Conservation (phyloP, 441 rosid genomes). For the Euphorbia celastroides region DNA sequence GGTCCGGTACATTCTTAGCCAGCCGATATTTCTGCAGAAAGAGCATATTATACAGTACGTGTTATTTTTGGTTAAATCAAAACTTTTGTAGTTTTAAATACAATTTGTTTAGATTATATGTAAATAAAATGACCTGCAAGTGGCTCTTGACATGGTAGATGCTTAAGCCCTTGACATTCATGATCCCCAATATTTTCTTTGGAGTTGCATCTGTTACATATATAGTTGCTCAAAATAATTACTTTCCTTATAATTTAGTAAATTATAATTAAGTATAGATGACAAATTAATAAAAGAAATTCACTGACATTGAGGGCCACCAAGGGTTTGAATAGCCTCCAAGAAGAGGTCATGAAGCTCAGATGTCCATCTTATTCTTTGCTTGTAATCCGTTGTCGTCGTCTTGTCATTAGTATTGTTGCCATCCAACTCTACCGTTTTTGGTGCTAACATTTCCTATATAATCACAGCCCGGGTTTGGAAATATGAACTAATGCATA, state of each 20-base stretch:
- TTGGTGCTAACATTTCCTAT: too few species aligned
- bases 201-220: conserved; percentile 30
- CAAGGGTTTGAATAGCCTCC: conserved; percentile 34
- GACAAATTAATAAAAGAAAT: not conserved
- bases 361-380: conserved; percentile 32
- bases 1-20: conserved; percentile 21
- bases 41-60: not conserved
- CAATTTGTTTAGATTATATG: too few species aligned
- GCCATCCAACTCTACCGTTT: not conserved
- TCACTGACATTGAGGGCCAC: conserved; percentile 35
- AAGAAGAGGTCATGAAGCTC: conserved; percentile 40
- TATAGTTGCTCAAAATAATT: not conserved
- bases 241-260: not conserved
- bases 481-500: too few species aligned
- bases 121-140: conserved; percentile 27
- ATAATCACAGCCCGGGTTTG: too few species aligned
- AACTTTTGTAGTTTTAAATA: too few species aligned
- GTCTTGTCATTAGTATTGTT: too few species aligned
- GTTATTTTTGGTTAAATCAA: not conserved
- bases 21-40: conserved; percentile 31
- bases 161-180: conserved; percentile 29
- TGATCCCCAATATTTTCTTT: conserved; percentile 26
- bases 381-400: not conserved
- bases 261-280: not conserved
- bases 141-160: conserved; percentile 42